Percentiles rank a stretch among this genome's conserved stretches.
phyloP scores from a whole-genome alignment of 306 rosid genomes.

The Castanopsis chinensis region DNA sequence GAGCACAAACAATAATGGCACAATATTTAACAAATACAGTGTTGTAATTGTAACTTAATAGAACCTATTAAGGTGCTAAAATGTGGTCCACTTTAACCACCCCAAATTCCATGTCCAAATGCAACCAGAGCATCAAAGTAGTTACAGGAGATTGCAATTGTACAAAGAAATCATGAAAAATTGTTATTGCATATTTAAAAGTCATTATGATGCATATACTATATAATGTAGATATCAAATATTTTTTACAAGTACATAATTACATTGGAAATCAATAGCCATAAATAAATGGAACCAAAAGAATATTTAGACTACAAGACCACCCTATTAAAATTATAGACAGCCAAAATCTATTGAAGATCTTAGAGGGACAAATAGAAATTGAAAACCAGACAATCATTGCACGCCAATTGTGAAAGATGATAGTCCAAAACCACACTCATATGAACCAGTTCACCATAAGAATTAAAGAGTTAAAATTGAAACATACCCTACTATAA shows the following conservation, averaged over 20 bases:
- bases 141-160: not conserved
- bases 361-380: not conserved
- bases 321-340: not conserved
- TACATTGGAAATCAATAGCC: not conserved
- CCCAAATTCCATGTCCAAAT: not conserved
- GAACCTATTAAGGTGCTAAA: not conserved
- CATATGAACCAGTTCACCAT: not conserved
- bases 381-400: not conserved
- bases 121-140: not conserved
- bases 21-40: not conserved
- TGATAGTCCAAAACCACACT: not conserved
- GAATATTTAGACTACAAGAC: not conserved
- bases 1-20: not conserved
- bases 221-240: not conserved
- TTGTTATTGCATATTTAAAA: not conserved
- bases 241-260: not conserved
- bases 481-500: not conserved
- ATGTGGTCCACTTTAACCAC: not conserved
- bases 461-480: not conserved
- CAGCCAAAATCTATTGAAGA: not conserved
- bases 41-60: not conserved
- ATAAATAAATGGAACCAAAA: not conserved
- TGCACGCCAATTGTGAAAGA: not conserved
- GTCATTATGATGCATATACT: not conserved
- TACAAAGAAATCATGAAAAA: not conserved